Conservation (phyloP, 2,329 filamentous ascomycete species). For the Cordyceps pruinosa region DNA sequence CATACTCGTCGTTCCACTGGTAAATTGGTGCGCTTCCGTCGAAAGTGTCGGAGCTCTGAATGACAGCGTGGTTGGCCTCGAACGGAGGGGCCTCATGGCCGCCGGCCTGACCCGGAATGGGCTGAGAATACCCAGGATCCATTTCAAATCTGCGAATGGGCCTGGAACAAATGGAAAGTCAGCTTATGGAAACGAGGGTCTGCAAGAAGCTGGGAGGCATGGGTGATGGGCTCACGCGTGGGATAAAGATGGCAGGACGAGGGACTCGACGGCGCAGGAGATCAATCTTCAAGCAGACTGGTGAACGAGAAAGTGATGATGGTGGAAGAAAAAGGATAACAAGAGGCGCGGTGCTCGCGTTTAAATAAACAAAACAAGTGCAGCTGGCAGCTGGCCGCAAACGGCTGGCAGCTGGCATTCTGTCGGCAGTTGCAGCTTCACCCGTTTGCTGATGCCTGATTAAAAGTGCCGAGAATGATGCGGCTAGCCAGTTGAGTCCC, state of each 20-base stretch:
- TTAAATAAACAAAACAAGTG: conserved; percentile 8
- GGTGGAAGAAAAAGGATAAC: neutral
- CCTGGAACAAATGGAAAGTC: neutral
- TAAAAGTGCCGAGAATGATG: too few species aligned
- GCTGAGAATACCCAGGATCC: neutral
- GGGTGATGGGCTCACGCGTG: neutral
- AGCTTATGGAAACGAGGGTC: neutral
- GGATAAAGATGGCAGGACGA: neutral
- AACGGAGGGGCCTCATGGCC: neutral
- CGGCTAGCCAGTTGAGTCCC: too few species aligned
- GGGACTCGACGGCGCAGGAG: neutral
- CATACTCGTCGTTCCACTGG: conserved; percentile 77
- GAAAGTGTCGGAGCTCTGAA: conserved; percentile 25
- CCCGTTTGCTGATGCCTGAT: neutral
- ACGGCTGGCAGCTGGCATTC: conserved; percentile 1
- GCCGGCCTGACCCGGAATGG: neutral
- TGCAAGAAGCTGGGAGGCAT: neutral
- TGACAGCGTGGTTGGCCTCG: conserved; percentile 9
- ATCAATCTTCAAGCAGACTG: neutral
- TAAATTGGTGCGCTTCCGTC: conserved; percentile 60
- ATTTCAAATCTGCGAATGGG: neutral
- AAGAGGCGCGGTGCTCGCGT: neutral
- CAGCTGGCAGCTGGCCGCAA: neutral
- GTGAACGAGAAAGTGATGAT: neutral
- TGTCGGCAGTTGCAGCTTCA: neutral